Evolutionary conservation across 1,284 basidiomycete genomes (phyloP), one percentile per base, ranked within the genome.

Genomic region (Leccinum subrobustum): DNA sequence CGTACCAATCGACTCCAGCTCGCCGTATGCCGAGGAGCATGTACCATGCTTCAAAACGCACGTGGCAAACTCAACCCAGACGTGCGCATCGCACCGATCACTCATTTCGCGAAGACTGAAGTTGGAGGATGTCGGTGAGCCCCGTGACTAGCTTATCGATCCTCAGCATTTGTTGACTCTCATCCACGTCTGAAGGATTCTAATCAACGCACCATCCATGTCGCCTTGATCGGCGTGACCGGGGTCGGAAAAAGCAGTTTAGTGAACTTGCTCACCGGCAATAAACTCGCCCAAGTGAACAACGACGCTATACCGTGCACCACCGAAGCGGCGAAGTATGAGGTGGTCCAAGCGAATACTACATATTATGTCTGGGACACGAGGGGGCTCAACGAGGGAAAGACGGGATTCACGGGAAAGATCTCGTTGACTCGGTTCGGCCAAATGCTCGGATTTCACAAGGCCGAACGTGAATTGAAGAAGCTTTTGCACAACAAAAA

Each of bases 201-300:
- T 8, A 18, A 56, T 33, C 59, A 53, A 52, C 53, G 9, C 27
- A 48, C 53, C 35, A 27, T 59, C 3, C 60, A 67, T 35, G 57
- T 73, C 29, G 71, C 71, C 39, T 48, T 70, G 29, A 68, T 64
- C 27, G 69, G 69, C 6, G 47, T 56, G 51, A 68, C 69, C 9
- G 71, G 69, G 2, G 71, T 61, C 35, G 69, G 69, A 27, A 70
- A 70, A 51, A 73, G 69, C 60, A 73, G 71, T 5, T 52, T 72
- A 6, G 63, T 73, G 23, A 70, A 73, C 33, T 50, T 70, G 56
- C 70, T 70, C 57, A 44, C 52, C 14, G 69, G 60, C 59, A 2
- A 18, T 9, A 27, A 57, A 52, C n/a, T 52, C 11, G 71, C 68
- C 1, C 1, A 31, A 59, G 68, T 62, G 3, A 61, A 56, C 58